phyloP scores from a whole-genome alignment of 345 rosid species.

The Clarkia xantiana region DNA sequence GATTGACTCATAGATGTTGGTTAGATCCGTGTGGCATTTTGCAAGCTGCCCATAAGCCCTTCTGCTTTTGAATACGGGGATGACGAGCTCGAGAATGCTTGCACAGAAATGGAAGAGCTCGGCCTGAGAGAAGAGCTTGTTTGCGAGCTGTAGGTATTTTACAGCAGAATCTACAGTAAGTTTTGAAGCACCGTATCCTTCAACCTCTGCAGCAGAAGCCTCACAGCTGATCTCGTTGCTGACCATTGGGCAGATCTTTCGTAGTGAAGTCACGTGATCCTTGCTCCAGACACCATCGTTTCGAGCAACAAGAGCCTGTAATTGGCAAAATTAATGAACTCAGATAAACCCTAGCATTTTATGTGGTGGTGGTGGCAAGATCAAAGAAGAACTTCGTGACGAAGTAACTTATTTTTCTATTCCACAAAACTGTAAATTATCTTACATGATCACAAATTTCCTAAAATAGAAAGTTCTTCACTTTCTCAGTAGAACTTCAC shows the following conservation, averaged over 20 bases:
- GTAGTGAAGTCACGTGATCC: conserved; percentile 73
- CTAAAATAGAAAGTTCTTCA: not conserved
- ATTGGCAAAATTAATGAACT: not conserved
- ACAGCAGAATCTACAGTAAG: conserved; percentile 98
- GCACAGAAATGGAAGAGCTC: conserved; percentile 97
- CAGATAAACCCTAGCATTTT: not conserved
- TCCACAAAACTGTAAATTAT: too few relatives aligned
- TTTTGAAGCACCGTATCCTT: conserved; percentile 98
- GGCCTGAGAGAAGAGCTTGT: conserved; percentile 92
- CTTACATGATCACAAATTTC: too few relatives aligned
- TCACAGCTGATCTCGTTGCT: conserved; percentile 77
- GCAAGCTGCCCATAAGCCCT: conserved; percentile 95
- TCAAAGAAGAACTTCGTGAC: not conserved
- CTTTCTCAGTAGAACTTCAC: not conserved
- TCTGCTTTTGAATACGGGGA: conserved; percentile 94
- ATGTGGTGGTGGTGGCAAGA: not conserved
- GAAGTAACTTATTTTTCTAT: too few relatives aligned
- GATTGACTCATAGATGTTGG: conserved; percentile 76
- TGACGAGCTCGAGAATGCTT: conserved; percentile 89
- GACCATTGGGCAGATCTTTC: conserved; percentile 93
- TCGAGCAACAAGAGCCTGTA: conserved; percentile 85
- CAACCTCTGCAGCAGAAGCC: conserved; percentile 98
- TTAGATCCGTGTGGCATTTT: conserved; percentile 81
- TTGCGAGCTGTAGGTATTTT: conserved; percentile 89
- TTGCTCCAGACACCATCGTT: conserved; percentile 98